A percentile compares a stretch with the other conserved stretches of the same genome.
Evolutionary conservation across 164 flowering plant species (phyloP).

Genomic region (Magnolia kwangsiensis): DNA sequence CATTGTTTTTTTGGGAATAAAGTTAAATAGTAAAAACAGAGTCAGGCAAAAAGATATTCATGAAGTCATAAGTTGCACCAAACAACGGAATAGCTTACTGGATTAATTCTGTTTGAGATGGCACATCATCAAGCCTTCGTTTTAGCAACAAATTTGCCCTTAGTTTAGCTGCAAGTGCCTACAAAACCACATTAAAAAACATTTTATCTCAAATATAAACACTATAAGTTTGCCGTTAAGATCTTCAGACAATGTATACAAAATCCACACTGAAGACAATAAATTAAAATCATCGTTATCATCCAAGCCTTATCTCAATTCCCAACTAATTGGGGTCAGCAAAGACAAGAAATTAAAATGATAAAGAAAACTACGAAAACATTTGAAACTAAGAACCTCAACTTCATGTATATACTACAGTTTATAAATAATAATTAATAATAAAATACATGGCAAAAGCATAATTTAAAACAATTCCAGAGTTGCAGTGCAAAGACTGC

Average conservation of each 20-base stretch:
- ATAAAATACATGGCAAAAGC: neutral
- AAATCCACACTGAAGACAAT: neutral
- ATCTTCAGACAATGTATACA: no score
- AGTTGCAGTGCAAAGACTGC: neutral
- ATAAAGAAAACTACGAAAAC: neutral
- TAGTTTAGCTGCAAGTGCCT: conserved; percentile 62
- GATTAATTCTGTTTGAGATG: conserved; percentile 64
- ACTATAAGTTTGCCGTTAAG: neutral
- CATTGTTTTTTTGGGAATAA: neutral
- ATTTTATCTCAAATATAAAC: neutral
- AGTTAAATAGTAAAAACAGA: neutral
- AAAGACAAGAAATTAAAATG: neutral
- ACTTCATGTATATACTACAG: neutral
- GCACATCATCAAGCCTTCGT: conserved; percentile 59
- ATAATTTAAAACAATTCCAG: neutral
- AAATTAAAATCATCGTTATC: neutral
- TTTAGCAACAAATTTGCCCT: conserved; percentile 49
- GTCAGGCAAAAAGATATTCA: neutral
- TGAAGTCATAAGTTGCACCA: neutral
- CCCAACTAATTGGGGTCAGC: neutral
- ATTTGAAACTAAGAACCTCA: neutral
- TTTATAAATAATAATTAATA: no score
- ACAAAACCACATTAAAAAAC: conserved; percentile 3
- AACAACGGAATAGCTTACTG: conserved; percentile 48
- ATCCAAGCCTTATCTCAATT: neutral